Conservation (phyloP, 1,284 basidiomycete species). For the Ceratobasidium sp. region DNA sequence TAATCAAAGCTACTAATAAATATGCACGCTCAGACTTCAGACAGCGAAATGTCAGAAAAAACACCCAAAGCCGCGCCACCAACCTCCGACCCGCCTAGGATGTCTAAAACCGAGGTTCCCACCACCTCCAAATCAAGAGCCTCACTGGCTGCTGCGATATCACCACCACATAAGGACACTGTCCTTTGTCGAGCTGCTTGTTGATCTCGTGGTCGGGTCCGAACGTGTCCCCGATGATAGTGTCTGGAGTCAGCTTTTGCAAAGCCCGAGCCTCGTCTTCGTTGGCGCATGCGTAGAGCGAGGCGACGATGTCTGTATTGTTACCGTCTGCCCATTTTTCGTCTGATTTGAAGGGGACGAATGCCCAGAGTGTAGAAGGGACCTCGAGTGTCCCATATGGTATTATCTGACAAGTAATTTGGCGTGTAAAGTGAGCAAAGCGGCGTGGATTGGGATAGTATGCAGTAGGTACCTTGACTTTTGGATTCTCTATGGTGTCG, state of each 20-base stretch:
- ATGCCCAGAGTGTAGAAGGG: slow-evolving; percentile 22
- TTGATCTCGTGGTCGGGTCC: slow-evolving; percentile 24
- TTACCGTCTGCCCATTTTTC: neutral
- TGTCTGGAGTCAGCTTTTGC: neutral
- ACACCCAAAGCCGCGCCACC: too few relatives aligned
- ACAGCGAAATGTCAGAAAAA: too few relatives aligned
- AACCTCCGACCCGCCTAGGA: too few relatives aligned
- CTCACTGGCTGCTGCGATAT: slow-evolving; percentile 5
- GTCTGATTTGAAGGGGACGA: slow-evolving; percentile 12
- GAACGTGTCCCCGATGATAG: slow-evolving; percentile 26
- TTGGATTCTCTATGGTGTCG: neutral
- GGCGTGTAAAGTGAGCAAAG: neutral
- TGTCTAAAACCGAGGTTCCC: slow-evolving; percentile 31
- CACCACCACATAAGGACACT: slow-evolving; percentile 8
- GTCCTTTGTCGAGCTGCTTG: slow-evolving; percentile 16
- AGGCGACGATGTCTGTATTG: slow-evolving; percentile 2
- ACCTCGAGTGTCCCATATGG: neutral
- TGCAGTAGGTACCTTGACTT: neutral
- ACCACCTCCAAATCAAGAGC: slow-evolving; percentile 38
- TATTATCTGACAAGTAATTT: neutral
- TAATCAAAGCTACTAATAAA: neutral
- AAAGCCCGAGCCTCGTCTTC: slow-evolving; percentile 6
- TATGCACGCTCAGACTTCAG: too few relatives aligned
- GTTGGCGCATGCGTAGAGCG: slow-evolving; percentile 31
- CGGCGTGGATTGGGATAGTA: neutral